phyloP scores from a whole-genome alignment of 257 asterid genomes.

The Salvia hispanica region DNA sequence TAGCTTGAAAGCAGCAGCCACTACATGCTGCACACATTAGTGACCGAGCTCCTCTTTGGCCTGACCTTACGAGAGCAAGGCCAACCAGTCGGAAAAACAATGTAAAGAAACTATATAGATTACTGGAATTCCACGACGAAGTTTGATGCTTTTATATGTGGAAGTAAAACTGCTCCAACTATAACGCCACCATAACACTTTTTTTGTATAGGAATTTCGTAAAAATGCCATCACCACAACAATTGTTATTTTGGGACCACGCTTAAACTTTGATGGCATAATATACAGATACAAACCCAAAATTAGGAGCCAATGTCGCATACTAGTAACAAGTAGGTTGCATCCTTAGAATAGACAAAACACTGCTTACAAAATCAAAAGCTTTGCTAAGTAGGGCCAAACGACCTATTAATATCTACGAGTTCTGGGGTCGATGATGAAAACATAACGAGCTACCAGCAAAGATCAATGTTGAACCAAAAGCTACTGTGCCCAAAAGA shows the following conservation, averaged over 20 bases:
- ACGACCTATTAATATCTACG: too few relatives aligned
- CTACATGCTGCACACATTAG: constrained; percentile 42
- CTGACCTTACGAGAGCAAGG: neutral
- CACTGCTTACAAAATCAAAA: neutral
- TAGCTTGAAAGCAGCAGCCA: constrained; percentile 37
- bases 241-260: too few relatives aligned
- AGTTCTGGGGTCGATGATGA: neutral
- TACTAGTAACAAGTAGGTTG: neutral
- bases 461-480: neutral
- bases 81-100: constrained; percentile 23
- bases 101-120: neutral
- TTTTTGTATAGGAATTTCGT: too few relatives aligned
- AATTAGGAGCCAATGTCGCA: neutral
- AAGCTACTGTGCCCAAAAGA: neutral
- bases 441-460: neutral
- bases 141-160: too few relatives aligned
- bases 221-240: too few relatives aligned
- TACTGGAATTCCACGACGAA: too few relatives aligned
- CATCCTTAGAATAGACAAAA: neutral
- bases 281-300: neutral
- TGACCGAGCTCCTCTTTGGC: constrained; percentile 38
- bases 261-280: too few relatives aligned
- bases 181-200: too few relatives aligned
- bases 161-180: too few relatives aligned
- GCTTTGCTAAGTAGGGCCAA: neutral